Conservation (phyloP, 2,329 filamentous ascomycete species). For the Fusarium coicis region DNA sequence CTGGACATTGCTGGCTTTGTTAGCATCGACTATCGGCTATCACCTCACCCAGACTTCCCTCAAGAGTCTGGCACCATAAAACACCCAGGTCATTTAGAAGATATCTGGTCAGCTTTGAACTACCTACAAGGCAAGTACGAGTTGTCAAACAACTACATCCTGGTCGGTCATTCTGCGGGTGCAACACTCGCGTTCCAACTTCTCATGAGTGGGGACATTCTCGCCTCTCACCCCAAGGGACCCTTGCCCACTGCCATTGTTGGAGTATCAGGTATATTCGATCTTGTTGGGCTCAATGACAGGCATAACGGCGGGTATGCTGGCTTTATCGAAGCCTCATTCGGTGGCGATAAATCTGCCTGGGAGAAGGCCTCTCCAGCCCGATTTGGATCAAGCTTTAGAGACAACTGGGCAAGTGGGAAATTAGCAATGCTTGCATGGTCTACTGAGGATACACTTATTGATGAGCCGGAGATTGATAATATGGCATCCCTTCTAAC, state of each 20-base stretch:
- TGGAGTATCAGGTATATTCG: conserved; percentile 74
- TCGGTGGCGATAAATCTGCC: conserved; percentile 60
- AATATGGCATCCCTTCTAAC: conserved; percentile 62
- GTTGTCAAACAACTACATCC: conserved; percentile 62
- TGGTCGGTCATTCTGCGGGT: conserved; percentile 72
- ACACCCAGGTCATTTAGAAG: conserved; percentile 70
- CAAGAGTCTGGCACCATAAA: conserved; percentile 52
- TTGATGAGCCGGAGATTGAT: conserved; percentile 68
- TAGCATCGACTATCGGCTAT: conserved; percentile 72
- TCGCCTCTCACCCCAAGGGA: conserved; percentile 42
- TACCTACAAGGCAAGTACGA: conserved; percentile 59
- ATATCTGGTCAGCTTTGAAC: conserved; percentile 63
- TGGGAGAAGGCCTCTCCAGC: conserved; percentile 70
- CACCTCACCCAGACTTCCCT: conserved; percentile 59
- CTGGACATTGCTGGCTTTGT: conserved; percentile 68
- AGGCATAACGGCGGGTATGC: conserved; percentile 62
- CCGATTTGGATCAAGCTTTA: conserved; percentile 55
- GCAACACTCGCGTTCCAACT: conserved; percentile 72
- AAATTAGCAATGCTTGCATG: conserved; percentile 55
- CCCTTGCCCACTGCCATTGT: conserved; percentile 64
- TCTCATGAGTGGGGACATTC: conserved; percentile 56
- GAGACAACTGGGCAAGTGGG: conserved; percentile 49
- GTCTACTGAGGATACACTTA: conserved; percentile 60
- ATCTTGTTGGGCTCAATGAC: conserved; percentile 65
- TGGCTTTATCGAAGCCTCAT: conserved; percentile 68